Evolutionary conservation across 768 basidiomycete genomes (phyloP), one percentile per base, ranked within the genome.

Genomic region (Pisolithus tinctorius): DNA sequence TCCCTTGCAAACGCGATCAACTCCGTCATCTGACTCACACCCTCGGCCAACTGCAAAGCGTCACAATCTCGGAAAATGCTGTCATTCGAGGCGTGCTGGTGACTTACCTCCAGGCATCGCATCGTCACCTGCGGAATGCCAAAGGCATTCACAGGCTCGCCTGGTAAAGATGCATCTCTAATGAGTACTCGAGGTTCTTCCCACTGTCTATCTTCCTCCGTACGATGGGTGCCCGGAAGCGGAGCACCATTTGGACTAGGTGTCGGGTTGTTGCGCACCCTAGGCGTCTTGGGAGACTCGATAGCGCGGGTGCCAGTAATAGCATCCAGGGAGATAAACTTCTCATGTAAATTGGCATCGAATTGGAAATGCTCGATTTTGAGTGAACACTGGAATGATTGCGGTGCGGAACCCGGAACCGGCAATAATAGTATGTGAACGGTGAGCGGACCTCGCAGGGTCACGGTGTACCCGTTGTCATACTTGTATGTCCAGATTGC

Each of bases 51-150:
- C 83, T 86, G 58, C 34, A 52, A 53, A 29, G 51, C 54, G 29
- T 17, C 47, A 52, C 47, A 16, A 20, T 17, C 30, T 56, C 52
- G 20, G 34, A 16, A 45, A 48, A 39, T 52, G 45, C 42, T 40
- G 36, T 34, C 20, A 36, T 26, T 40, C 45, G 38, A 23, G 51
- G 27, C 23, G 25, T 49, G 26, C 40, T 47, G 16, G 23, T 31
- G 45, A 63, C 76, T 50, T 51, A 86, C 85, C 77, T 92, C 89
- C 34, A 92, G 71, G 76, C 88, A 90, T 49, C 89, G 76, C 90
- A 91, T 91, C 16, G 89, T 89, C 3, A 87, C 88, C 62, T 91
- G 88, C 6, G 89, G 88, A 48, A 92, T 88, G 4, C 89, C 89
- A 68, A 91, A 92, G 20, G 86, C 86, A 60, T 91, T 91, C 47